Evolutionary conservation across 164 flowering plant genomes (phyloP), one percentile per base, ranked within the genome.

Genomic region (Protea cynaroides): DNA sequence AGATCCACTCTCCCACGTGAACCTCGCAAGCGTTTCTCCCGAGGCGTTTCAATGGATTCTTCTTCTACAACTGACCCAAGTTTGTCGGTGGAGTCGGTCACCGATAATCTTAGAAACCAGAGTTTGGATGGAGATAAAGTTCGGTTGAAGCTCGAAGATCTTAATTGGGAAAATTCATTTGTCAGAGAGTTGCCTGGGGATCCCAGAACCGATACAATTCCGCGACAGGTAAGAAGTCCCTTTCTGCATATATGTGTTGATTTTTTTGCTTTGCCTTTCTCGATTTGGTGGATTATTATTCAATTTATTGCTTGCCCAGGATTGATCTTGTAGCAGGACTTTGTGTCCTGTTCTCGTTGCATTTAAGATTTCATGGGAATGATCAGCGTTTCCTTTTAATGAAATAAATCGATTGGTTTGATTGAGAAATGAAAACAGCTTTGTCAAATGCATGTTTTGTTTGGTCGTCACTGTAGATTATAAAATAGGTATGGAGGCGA

Each of bases 111-210:
- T 66, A 84, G 63, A 69, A 84, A 78, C 55, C 89, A 86, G 60
- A 79, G 69, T 18, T 69, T 83, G 58, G 73, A 64, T 9, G 53
- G 44, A 6, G 72, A 36, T 9, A 60, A 38, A 67, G 68, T 44
- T 21, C 65, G 61, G 29, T 65, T 76, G 78, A 81, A 56, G 66
- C 86, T 94, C 5, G 93, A 94, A 58, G 95, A 91, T 72, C 78
- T 94, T 50, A 94, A 82, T 59, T 91, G 99, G 99, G 99, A 91
- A 62, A 78, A 94, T 63, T 94, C 97, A 0, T 93, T 94, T 67
- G 96, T 94, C 50, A 73, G 90, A 36, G 93, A 87, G 66, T 65
- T 91, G 68, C 98, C 98, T 23, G 96, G 82, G 17, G 98, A 94
- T 79, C 78, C 90, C 5, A 72, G 89, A 59, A 72, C 82, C 49